Percentiles rank a stretch among this genome's conserved stretches.
Evolutionary conservation across 2,329 filamentous ascomycete genomes (phyloP).

Genomic region (Xenosphaeropsis pyriputrescens): DNA sequence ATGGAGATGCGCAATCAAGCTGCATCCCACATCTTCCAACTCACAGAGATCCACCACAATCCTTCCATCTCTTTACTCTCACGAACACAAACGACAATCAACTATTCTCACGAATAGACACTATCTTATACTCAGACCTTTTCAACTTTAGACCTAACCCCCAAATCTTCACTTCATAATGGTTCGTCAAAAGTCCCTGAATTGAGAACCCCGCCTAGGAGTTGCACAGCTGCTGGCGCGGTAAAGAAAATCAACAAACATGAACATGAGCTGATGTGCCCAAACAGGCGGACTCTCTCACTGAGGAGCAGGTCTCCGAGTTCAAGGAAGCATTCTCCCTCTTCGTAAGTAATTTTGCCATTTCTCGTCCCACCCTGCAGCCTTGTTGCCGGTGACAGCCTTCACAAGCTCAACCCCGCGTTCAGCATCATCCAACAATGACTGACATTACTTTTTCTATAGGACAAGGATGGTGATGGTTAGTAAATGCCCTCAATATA

Average conservation of each 20-base stretch:
- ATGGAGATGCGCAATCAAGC: no score
- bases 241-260: conserved; percentile 11
- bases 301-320: conserved; percentile 99
- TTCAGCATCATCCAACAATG: no score
- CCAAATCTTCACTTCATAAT: not conserved
- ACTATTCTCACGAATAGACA: no score
- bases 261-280: conserved; percentile 6
- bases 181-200: not conserved
- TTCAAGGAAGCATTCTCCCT: conserved; percentile 99
- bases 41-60: conserved; percentile 1
- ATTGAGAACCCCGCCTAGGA: no score
- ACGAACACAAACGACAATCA: not conserved
- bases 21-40: conserved; percentile 1
- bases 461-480: conserved; percentile 92
- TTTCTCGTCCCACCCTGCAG: conserved; percentile 5
- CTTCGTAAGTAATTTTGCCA: conserved; percentile 59
- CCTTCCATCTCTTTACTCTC: not conserved
- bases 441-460: conserved; percentile 7
- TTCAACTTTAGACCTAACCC: not conserved
- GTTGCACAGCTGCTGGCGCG: conserved; percentile 7
- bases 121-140: no score
- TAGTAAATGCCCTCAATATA: conserved; percentile 27
- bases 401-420: no score
- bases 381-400: not conserved
- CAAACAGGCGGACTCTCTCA: conserved; percentile 83